Evolutionary conservation across 2,329 filamentous ascomycete species (phyloP), one percentile per base, ranked within the genome.

Genomic region (Venturia nashicola): DNA sequence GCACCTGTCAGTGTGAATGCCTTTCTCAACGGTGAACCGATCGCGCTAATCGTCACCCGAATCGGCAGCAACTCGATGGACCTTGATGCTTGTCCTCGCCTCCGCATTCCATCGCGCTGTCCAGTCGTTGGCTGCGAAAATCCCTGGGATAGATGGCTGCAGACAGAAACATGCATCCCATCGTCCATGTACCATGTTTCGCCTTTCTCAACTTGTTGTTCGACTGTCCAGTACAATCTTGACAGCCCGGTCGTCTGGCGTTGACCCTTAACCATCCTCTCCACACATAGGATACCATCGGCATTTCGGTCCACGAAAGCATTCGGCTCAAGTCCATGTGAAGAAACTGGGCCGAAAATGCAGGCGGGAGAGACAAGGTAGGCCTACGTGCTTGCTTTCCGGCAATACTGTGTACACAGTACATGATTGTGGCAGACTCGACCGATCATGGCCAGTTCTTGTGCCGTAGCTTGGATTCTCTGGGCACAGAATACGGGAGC

Each of bases 81-180:
- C 51, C 51, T 57, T 57, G 51, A 57, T 57, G 51, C 51, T 57
- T 57, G 51, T 36, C 5, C 32, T 57, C 51, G 51, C 51, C 51
- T 57, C 51, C 51, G 51, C 51, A 57, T 36, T 57, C 51, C 14
- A 36, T 57, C 27, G 32, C 12, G 32, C 51, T 57, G 51, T 32
- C 51, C 51, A 57, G 27, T 57, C 32, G 32, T 36, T 2, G 32
- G 27, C 16, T 57, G 32, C 5, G 18, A 36, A 57, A n/a, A 36
- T 57, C 32, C 36, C 51, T 14, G 51, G 51, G 51, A 57, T 57
- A 32, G 51, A 57, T 57, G 46, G 20, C 46, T 16, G 20, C 18
- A 20, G 51, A 36, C 39, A 32, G 51, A 57, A 57, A 57, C 27
- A 32, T 57, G 27, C 51, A 57, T 57, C 51, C 23, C 27, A 39